These are phyloP conservation scores for Auxenochlorella protothecoides DNA, from an alignment of 139 green algal genomes.

Conservation along the genomic window DNA sequence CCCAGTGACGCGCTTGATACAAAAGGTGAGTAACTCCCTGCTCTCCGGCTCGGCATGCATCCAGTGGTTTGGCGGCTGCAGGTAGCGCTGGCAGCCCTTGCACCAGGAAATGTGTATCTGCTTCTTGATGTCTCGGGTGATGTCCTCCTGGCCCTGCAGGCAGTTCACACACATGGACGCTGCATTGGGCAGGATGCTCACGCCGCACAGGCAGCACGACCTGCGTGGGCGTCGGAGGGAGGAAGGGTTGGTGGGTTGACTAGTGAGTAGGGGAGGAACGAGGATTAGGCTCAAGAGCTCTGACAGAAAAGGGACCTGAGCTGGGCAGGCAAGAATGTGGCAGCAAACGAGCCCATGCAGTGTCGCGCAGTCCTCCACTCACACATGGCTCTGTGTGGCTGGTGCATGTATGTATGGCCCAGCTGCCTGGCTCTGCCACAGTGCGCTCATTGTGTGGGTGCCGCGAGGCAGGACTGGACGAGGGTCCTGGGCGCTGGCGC, in stretches of 20 bases:
- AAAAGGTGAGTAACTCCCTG: constrained; percentile 96
- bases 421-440: no score
- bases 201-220: constrained; percentile 91
- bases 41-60: constrained; percentile 79
- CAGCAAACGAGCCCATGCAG: no score
- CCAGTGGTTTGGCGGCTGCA: constrained; percentile 94
- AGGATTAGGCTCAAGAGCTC: no score
- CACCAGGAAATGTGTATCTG: constrained; percentile 83
- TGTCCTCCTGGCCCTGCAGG: constrained; percentile 91
- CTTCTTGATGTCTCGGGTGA: constrained; percentile 93
- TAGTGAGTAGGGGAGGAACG: no score
- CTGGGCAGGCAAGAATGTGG: no score
- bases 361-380: constrained; percentile 15
- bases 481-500: no score
- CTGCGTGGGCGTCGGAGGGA: constrained; percentile 11
- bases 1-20: constrained; percentile 89
- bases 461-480: no score
- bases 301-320: no score
- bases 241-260: no score
- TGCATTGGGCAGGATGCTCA: constrained; percentile 79
- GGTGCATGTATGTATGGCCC: no score
- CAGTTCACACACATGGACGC: constrained; percentile 99
- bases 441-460: no score
- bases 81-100: constrained; percentile 84
- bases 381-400: constrained; percentile 63